phyloP scores from a whole-genome alignment of 78 protist species.

The Isochrysis galbana region DNA sequence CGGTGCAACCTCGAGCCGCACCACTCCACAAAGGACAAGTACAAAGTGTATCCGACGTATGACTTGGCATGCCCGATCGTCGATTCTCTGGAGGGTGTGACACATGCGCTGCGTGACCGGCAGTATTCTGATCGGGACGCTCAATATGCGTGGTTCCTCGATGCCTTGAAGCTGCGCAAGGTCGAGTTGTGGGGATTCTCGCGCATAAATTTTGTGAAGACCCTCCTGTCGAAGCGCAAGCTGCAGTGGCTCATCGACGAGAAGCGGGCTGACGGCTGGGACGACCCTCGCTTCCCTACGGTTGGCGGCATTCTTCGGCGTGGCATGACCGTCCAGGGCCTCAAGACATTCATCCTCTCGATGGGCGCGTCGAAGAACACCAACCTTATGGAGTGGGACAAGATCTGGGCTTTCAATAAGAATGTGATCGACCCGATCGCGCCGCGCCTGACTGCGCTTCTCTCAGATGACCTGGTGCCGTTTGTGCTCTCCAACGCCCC shows the following conservation, averaged over 20 bases:
- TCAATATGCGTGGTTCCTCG: constrained; percentile 66
- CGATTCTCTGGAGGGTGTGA: constrained; percentile 92
- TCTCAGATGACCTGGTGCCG: background rate
- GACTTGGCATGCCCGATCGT: constrained; percentile 98
- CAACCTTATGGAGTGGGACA: constrained; percentile 77
- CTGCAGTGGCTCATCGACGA: constrained; percentile 40
- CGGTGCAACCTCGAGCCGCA: constrained; percentile 65
- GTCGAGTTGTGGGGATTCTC: background rate
- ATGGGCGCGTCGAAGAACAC: constrained; percentile 52
- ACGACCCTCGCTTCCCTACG: constrained; percentile 98
- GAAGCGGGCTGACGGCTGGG: constrained; percentile 91
- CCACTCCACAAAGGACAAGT: background rate
- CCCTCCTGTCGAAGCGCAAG: constrained; percentile 48
- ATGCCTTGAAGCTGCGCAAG: constrained; percentile 68
- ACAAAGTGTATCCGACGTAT: constrained; percentile 93
- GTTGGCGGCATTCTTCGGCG: constrained; percentile 92
- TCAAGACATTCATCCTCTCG: constrained; percentile 70
- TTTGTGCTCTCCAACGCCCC: constrained; percentile 42
- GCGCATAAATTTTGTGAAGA: background rate
- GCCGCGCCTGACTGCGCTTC: constrained; percentile 45
- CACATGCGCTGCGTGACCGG: constrained; percentile 93
- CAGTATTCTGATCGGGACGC: constrained; percentile 95
- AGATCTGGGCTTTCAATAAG: constrained; percentile 92
- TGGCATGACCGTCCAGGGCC: constrained; percentile 89
- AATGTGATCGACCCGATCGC: constrained; percentile 82